Percentiles rank a stretch among this genome's conserved stretches.
phyloP scores from a whole-genome alignment of 129 eudicot species.

The Helianthus tuberosus region DNA sequence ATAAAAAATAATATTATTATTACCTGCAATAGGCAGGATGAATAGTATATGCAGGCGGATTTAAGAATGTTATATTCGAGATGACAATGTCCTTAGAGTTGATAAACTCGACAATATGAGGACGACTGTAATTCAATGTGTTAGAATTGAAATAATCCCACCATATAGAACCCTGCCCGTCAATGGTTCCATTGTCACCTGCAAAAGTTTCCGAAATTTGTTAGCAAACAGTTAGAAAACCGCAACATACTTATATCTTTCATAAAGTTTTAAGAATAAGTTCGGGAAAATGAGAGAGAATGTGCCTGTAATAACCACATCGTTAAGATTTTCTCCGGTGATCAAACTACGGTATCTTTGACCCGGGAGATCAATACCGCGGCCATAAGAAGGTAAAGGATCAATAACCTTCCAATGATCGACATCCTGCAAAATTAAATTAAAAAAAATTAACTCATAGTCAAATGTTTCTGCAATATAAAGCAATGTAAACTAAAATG shows the following conservation, averaged over 20 bases:
- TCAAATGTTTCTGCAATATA: constrained; percentile 6
- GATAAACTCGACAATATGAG: constrained; percentile 79
- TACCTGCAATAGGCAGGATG: constrained; percentile 93
- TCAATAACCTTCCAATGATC: constrained; percentile 70
- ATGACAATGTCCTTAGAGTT: constrained; percentile 63
- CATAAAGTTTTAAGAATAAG: neutral
- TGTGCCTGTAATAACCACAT: constrained; percentile 81
- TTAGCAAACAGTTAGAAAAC: neutral
- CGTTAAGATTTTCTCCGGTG: constrained; percentile 64
- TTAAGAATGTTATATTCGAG: constrained; percentile 82
- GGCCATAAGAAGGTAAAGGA: constrained; percentile 81
- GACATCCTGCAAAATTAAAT: constrained; percentile 46
- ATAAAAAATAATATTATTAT: neutral
- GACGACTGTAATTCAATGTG: constrained; percentile 78
- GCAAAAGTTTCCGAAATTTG: constrained; percentile 3
- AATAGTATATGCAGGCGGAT: constrained; percentile 78
- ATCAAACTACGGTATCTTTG: constrained; percentile 83
- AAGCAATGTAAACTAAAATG: neutral
- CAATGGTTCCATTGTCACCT: constrained; percentile 92
- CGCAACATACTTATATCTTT: neutral
- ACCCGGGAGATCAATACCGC: constrained; percentile 70
- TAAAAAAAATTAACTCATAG: neutral
- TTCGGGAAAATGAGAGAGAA: neutral
- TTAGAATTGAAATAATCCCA: constrained; percentile 65
- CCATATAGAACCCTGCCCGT: constrained; percentile 95